phyloP scores from a whole-genome alignment of 257 asterid genomes.

The Phtheirospermum japonicum region DNA sequence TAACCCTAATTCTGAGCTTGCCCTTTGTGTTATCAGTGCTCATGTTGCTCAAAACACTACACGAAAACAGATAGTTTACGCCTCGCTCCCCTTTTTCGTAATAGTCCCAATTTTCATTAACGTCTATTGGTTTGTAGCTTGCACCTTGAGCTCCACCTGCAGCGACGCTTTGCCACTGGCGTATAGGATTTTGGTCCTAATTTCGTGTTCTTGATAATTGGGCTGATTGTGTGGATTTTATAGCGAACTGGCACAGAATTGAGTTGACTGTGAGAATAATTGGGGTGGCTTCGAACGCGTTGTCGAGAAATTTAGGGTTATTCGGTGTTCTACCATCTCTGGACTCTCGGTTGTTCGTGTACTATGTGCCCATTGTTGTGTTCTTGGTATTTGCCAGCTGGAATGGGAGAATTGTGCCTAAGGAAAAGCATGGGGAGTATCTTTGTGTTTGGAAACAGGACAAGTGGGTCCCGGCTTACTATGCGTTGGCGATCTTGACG shows the following conservation, averaged over 20 bases:
- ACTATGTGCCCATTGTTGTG: slow-evolving; percentile 70
- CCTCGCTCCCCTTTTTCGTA: slow-evolving; percentile 77
- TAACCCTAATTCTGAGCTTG: slow-evolving; percentile 58
- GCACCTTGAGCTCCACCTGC: slow-evolving; percentile 70
- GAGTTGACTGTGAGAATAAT: slow-evolving; percentile 85
- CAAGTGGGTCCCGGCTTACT: slow-evolving; percentile 94
- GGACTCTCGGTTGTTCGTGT: slow-evolving; percentile 54
- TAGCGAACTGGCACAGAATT: slow-evolving; percentile 80
- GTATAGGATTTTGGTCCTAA: slow-evolving; percentile 65
- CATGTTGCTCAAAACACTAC: slow-evolving; percentile 65
- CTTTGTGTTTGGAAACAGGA: slow-evolving; percentile 86
- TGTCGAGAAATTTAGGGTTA: slow-evolving; percentile 66
- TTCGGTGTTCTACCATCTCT: slow-evolving; percentile 75
- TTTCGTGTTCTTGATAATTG: slow-evolving; percentile 70
- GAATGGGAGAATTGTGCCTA: slow-evolving; percentile 75
- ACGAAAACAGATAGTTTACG: slow-evolving; percentile 88
- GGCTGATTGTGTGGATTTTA: slow-evolving; percentile 85
- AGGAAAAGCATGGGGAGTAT: slow-evolving; percentile 55
- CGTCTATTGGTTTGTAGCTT: slow-evolving; percentile 91
- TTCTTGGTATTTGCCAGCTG: slow-evolving; percentile 72
- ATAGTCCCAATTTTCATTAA: slow-evolving; percentile 68
- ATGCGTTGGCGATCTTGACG: slow-evolving; percentile 74
- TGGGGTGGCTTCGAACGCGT: slow-evolving; percentile 69
- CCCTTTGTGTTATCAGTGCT: slow-evolving; percentile 66
- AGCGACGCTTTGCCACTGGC: slow-evolving; percentile 71